Evolutionary conservation across 306 rosid genomes (phyloP).

Genomic region (Cucurbita argyrosperma): DNA sequence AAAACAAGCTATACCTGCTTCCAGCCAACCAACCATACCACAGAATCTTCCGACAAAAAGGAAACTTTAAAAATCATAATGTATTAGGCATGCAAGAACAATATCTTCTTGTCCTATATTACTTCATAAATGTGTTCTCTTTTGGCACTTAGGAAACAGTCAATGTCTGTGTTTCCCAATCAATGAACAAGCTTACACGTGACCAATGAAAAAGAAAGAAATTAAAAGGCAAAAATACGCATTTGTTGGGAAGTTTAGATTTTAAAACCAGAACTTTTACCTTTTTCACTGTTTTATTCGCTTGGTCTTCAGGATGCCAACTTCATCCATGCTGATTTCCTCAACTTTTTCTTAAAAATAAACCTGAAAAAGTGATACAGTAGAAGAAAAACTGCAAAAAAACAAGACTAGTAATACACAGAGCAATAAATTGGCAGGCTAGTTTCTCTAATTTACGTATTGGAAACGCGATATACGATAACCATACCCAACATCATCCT

Average conservation of each 20-base stretch:
- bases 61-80: conserved; percentile 1
- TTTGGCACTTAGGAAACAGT: conserved; percentile 10
- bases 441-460: conserved; percentile 19
- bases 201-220: conserved; percentile 2
- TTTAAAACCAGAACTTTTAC: conserved; percentile 20
- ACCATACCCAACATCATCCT: conserved; percentile 19
- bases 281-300: conserved; percentile 16
- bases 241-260: background rate
- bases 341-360: conserved; percentile 3
- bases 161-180: conserved; percentile 14
- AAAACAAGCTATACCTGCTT: background rate
- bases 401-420: conserved; percentile 3
- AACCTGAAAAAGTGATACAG: conserved; percentile 13
- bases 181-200: conserved; percentile 7
- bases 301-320: conserved; percentile 15
- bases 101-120: conserved; percentile 23
- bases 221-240: conserved; percentile 7
- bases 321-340: conserved; percentile 11
- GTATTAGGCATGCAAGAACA: background rate
- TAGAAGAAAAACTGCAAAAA: conserved; percentile 7
- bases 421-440: conserved; percentile 21
- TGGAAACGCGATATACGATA: conserved; percentile 10
- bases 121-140: background rate
- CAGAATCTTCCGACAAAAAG: background rate
- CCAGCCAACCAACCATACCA: background rate